Base-by-base conservation (phyloP, 2,329 filamentous ascomycete species). In the Geosmithia flava region DNA sequence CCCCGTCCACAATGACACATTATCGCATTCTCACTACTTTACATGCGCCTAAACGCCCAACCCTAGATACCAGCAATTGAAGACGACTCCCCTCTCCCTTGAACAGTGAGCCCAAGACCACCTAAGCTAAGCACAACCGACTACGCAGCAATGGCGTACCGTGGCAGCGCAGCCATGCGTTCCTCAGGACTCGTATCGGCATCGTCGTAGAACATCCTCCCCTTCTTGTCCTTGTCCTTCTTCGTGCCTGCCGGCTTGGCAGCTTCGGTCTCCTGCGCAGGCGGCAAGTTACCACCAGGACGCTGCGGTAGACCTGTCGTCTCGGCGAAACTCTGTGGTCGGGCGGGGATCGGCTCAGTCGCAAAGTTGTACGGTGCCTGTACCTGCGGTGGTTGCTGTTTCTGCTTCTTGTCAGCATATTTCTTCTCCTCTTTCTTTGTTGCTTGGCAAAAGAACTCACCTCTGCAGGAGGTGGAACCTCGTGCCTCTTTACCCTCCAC, bases 131-230 rank as follows among this genome's bases (percentile, higher is more conserved):
- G 23, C 23, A n/a, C n/a, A 27, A 8, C 8, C 23, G 23, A 8
- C 33, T 37, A 30, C 2, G 44, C 20, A 45, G 52, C 54, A 49
- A 78, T 85, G 57, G 82, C 80, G 69, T 94, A 95, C 65, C 80
- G 82, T 52, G 85, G 73, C 68, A 93, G 69, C 60, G 71, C 68
- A 27, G 87, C 84, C 86, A 95, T 89, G 67, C 83, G 87, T 74
- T 95, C 90, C 69, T 96, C 90, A 2, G 88, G 86, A 58, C 86
- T 93, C 58, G 81, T 70, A 50, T 85, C 82, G 47, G 84, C 80
- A 60, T 94, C 87, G 52, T 81, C 81, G 68, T 93, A 95, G 29
- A 95, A 73, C 76, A 95, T 82, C 62, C 78, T 76, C 49, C 72
- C 71, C 59, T 81, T 83, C 60, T 81, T 78, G 63, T 82, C 76